Base-by-base conservation (phyloP, 164 flowering plant species). In the Protea cynaroides region DNA sequence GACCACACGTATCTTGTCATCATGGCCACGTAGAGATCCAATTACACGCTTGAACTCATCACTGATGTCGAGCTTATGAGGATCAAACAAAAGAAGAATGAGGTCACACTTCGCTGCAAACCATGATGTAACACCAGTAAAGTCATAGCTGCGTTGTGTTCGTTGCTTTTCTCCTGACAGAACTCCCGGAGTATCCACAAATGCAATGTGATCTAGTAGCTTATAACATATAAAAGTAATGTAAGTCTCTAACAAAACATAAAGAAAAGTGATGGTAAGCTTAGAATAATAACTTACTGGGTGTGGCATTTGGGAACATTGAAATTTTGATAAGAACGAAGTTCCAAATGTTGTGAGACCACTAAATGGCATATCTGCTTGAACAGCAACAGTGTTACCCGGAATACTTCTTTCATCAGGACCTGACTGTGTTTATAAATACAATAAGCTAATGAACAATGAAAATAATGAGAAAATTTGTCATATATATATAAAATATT, bases 261-360 rank as follows among this genome's bases (percentile, higher is more conserved):
- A 38, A 62, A 65, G 25, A 54, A 60, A 17, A 50, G 12, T 25
- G 38, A 40, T 25, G 43, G 55, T 40, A 63, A 58, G 25, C 22
- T 5, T 51, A 65, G 55, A 68, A 71, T 25, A 57, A 49, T 25
- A 56, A 78, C 97, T 81, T 60, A 94, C 95, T 50, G 92, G 84
- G 80, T 95, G 94, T 63, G 99, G 96, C 97, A 95, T 86, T 76
- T 95, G 97, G 51, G 99, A 95, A 67, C 99, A 95, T 81, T 95
- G 84, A 72, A 95, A 95, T 74, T 95, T 95, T 57, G 99, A 95
- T 73, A 95, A 85, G 78, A 95, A 95, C 36, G 99, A 84, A 47
- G 86, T 76, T 73, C 99, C 99, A 76, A 95, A 95, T 34, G 83
- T 81, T 58, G 96, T 88, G 29, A 95, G 83, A 62, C 99, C 97